Percentiles rank a stretch among this genome's conserved stretches.
phyloP scores from a whole-genome alignment of 2,329 filamentous ascomycete genomes.

The Trichophyton benhamiae region DNA sequence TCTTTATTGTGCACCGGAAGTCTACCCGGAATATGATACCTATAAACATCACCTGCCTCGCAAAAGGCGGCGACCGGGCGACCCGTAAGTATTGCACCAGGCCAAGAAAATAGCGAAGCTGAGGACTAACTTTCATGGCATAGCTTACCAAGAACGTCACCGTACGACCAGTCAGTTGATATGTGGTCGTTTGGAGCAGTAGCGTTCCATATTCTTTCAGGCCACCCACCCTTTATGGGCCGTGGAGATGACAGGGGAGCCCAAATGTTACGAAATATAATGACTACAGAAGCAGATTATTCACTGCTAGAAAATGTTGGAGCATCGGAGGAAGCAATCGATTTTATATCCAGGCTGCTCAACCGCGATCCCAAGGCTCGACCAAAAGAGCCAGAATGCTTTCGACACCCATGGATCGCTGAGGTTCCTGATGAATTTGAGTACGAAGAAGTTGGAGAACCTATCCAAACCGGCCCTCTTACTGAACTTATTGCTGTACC shows the following conservation, averaged over 20 bases:
- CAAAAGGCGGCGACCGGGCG: constrained; percentile 47
- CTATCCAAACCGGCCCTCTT: constrained; percentile 39
- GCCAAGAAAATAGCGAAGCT: neutral
- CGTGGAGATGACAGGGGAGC: constrained; percentile 62
- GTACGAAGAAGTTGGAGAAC: constrained; percentile 34
- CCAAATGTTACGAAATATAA: constrained; percentile 68
- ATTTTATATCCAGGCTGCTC: constrained; percentile 68
- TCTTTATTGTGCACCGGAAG: constrained; percentile 90
- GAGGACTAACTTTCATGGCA: constrained; percentile 16
- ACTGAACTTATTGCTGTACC: constrained; percentile 28
- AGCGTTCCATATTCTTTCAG: constrained; percentile 73
- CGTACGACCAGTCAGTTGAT: constrained; percentile 85
- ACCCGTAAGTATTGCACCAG: constrained; percentile 27
- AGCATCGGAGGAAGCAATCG: constrained; percentile 49
- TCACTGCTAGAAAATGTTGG: constrained; percentile 46
- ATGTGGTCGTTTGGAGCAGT: constrained; percentile 95
- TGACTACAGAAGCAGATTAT: constrained; percentile 61
- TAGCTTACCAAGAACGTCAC: constrained; percentile 40
- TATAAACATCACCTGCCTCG: constrained; percentile 49
- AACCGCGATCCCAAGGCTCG: constrained; percentile 66
- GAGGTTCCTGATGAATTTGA: constrained; percentile 44
- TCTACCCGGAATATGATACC: constrained; percentile 73
- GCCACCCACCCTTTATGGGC: constrained; percentile 67
- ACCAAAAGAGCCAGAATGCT: constrained; percentile 58
- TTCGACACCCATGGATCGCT: constrained; percentile 62